phyloP scores from a whole-genome alignment of 1,284 basidiomycete species.

The Microbotryum violaceum region DNA sequence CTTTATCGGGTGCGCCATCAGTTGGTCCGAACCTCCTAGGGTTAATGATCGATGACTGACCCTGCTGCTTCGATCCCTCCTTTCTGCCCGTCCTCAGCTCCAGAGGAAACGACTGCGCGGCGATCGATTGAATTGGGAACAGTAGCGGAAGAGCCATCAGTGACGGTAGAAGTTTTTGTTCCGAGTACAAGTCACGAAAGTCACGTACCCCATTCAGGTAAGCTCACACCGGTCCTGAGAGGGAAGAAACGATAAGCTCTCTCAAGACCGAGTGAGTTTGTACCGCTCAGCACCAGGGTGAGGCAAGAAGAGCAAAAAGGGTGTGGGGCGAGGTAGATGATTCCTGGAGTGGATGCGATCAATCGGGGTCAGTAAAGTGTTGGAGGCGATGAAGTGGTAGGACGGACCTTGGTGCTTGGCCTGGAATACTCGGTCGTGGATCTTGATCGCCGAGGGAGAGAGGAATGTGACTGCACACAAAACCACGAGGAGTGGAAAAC shows the following conservation, averaged over 20 bases:
- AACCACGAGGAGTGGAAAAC: not conserved
- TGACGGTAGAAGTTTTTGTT: no score
- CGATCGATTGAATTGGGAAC: not conserved
- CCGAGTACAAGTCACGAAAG: not conserved
- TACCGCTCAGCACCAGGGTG: constrained; percentile 2
- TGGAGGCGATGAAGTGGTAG: not conserved
- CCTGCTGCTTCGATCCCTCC: constrained; percentile 10
- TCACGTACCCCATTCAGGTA: constrained; percentile 5
- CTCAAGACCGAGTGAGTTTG: not conserved
- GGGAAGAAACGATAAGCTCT: constrained; percentile 5
- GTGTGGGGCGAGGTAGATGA: constrained; percentile 1
- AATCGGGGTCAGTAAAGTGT: not conserved
- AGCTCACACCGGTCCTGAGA: not conserved
- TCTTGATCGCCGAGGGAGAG: not conserved
- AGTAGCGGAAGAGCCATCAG: not conserved
- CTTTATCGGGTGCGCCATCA: not conserved
- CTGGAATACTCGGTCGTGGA: constrained; percentile 1
- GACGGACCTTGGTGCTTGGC: constrained; percentile 1
- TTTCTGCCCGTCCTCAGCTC: not conserved
- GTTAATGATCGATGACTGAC: not conserved
- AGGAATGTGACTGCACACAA: constrained; percentile 1
- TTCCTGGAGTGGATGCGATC: not conserved
- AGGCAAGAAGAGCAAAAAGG: not conserved
- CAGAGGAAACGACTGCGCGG: not conserved
- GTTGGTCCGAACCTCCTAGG: no score